phyloP scores from a whole-genome alignment of 805 yeast species.

The Yarrowia yakushimensis region DNA sequence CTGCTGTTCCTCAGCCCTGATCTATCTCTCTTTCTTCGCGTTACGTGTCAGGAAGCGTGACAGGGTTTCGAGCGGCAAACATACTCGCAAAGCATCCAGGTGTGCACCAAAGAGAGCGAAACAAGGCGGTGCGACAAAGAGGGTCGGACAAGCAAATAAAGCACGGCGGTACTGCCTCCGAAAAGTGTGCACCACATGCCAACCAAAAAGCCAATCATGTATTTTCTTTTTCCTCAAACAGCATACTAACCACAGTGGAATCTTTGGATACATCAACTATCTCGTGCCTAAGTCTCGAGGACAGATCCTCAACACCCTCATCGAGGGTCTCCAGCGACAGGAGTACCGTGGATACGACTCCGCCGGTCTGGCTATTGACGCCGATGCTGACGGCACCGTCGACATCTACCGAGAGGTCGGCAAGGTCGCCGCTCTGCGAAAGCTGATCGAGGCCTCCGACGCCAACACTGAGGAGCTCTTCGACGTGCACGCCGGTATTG shows the following conservation, averaged over 20 bases:
- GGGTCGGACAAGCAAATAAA: neutral
- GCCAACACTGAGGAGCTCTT: slow-evolving; percentile 57
- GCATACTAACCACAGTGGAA: slow-evolving; percentile 59
- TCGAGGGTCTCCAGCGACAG: slow-evolving; percentile 69
- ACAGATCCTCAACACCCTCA: slow-evolving; percentile 81
- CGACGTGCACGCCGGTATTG: slow-evolving; percentile 89
- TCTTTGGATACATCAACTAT: slow-evolving; percentile 96
- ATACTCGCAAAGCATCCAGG: neutral
- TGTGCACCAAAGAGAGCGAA: neutral
- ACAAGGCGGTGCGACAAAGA: neutral
- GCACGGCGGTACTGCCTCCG: neutral
- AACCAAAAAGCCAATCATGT: neutral
- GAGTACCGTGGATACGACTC: slow-evolving; percentile 99
- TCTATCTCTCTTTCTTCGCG: neutral
- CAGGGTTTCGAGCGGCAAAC: slow-evolving; percentile 11
- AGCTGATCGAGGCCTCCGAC: slow-evolving; percentile 47
- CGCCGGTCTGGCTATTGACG: slow-evolving; percentile 93
- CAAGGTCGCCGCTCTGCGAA: slow-evolving; percentile 78
- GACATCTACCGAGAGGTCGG: slow-evolving; percentile 81
- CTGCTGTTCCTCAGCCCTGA: neutral
- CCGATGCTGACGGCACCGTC: slow-evolving; percentile 69
- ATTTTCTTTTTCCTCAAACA: neutral
- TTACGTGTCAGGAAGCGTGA: slow-evolving; percentile 8
- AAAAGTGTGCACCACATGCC: neutral
- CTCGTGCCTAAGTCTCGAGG: slow-evolving; percentile 89